A percentile compares a stretch with the other conserved stretches of the same genome.
Conservation (phyloP, 2,329 filamentous ascomycete species). For the Alternaria conjuncta region DNA sequence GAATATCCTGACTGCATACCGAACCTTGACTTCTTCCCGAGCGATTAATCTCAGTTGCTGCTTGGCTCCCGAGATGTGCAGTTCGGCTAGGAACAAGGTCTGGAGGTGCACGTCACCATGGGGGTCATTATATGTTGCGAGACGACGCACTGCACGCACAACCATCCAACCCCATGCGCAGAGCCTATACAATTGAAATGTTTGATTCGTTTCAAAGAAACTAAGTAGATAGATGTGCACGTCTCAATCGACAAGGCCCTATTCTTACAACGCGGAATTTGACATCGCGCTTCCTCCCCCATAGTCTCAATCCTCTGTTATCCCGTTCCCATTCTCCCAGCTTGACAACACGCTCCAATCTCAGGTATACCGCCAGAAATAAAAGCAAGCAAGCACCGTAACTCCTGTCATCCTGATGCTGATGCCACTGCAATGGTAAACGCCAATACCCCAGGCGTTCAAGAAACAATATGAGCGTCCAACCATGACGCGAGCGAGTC, state of each 20-base stretch:
- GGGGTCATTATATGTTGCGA: background rate
- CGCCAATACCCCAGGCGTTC: background rate
- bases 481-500: background rate
- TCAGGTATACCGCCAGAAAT: slow-evolving; percentile 1
- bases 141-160: background rate
- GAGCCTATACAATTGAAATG: background rate
- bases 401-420: background rate
- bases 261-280: background rate
- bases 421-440: background rate
- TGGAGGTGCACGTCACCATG: background rate
- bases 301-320: background rate
- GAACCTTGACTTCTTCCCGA: background rate
- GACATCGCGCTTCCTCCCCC: background rate
- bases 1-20: background rate
- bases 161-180: background rate
- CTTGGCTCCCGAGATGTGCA: background rate
- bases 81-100: background rate
- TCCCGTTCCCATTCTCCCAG: background rate
- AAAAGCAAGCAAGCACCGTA: slow-evolving; percentile 2
- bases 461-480: background rate
- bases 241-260: background rate
- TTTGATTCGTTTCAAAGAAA: background rate
- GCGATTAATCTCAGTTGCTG: background rate
- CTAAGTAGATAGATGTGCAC: background rate
- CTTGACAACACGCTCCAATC: background rate